Conservation (phyloP, 148 eudicot species). For the Dysphania ambrosioides region DNA sequence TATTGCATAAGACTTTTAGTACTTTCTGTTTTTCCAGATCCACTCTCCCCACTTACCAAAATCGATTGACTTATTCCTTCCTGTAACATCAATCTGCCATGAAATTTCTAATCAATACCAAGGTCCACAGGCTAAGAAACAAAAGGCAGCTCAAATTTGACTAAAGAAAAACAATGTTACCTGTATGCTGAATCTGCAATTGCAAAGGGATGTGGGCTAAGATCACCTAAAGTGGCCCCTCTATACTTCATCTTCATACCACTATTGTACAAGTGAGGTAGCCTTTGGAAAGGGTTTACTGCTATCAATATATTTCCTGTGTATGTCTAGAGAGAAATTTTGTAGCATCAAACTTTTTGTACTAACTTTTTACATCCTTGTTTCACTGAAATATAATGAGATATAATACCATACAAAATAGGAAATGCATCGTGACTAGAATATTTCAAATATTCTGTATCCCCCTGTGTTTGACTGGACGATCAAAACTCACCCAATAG, state of each 20-base stretch:
- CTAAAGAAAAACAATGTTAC: conserved; percentile 34
- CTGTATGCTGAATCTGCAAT: conserved; percentile 95
- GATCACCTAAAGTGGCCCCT: conserved; percentile 76
- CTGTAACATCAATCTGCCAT: conserved; percentile 61
- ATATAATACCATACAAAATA: background rate
- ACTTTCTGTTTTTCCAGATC: conserved; percentile 83
- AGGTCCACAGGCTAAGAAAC: conserved; percentile 12
- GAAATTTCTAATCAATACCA: conserved; percentile 14
- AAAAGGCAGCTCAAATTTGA: conserved; percentile 13
- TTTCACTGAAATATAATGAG: background rate
- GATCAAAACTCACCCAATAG: background rate
- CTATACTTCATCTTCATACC: conserved; percentile 76
- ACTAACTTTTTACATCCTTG: too few species aligned
- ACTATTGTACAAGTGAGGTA: conserved; percentile 73
- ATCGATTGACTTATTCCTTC: conserved; percentile 71
- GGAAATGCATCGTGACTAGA: background rate
- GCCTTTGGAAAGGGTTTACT: conserved; percentile 85
- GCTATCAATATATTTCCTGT: conserved; percentile 91
- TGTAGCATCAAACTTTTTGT: conserved; percentile 17
- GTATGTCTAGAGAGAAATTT: conserved; percentile 63
- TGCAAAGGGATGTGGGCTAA: conserved; percentile 94
- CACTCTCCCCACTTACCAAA: conserved; percentile 86
- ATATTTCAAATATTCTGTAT: background rate
- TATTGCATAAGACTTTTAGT: conserved; percentile 77
- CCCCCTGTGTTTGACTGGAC: background rate